These are phyloP conservation scores for Fusarium sororula DNA, from an alignment of 2,329 filamentous ascomycete species.

Conservation along the genomic window DNA sequence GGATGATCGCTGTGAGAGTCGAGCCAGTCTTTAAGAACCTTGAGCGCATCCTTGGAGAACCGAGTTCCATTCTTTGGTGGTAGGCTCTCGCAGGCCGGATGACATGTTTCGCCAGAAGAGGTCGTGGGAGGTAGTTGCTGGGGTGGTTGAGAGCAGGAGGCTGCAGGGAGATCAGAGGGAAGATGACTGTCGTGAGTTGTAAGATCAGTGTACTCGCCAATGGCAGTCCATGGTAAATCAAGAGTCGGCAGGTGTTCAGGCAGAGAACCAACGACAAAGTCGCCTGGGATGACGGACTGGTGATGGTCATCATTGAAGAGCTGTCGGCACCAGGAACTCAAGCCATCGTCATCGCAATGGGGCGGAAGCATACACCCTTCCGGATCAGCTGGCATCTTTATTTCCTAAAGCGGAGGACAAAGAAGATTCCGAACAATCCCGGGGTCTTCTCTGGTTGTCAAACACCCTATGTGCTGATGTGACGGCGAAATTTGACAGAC, in stretches of 20 bases:
- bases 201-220: not conserved
- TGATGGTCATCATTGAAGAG: fast-evolving
- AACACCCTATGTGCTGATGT: too few species aligned
- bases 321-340: not conserved
- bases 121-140: not conserved
- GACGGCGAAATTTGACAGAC: too few species aligned
- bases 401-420: not conserved
- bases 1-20: not conserved
- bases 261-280: fast-evolving
- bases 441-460: too few species aligned
- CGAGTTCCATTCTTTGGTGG: not conserved
- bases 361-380: fast-evolving
- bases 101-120: fast-evolving
- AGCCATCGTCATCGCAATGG: not conserved
- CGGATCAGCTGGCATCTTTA: fast-evolving
- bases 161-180: fast-evolving
- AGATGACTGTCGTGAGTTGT: not conserved
- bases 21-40: not conserved
- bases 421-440: too few species aligned
- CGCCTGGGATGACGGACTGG: not conserved
- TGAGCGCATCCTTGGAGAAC: not conserved
- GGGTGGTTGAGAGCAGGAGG: not conserved
- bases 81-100: fast-evolving
- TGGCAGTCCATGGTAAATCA: fast-evolving
- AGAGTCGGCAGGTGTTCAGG: not conserved